Conservation (phyloP, 352 stramenopile species). For the Phytophthora quininea region DNA sequence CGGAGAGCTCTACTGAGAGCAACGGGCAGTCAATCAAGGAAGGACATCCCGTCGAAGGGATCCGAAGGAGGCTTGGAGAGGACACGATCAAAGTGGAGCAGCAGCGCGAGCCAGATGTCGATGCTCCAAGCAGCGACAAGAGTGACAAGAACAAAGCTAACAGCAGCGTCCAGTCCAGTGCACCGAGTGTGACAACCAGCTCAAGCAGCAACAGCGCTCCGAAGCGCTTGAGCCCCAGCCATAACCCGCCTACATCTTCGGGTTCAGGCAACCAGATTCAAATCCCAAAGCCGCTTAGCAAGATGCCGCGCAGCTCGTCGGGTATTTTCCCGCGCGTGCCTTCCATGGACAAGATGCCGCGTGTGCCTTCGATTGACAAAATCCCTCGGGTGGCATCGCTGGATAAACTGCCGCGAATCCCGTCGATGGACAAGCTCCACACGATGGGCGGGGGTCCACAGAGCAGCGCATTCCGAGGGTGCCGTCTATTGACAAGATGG, state of each 20-base stretch:
- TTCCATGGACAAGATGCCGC: constrained; percentile 74
- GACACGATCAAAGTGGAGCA: constrained; percentile 39
- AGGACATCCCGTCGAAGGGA: constrained; percentile 14
- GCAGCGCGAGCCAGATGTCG: constrained; percentile 29
- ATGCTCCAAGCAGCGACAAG: constrained; percentile 13
- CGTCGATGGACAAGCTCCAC: constrained; percentile 75
- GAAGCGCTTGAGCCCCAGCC: constrained; percentile 60
- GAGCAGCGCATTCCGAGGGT: constrained; percentile 62
- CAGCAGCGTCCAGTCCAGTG: constrained; percentile 18
- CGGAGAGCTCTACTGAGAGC: constrained; percentile 22
- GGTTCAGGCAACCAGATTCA: constrained; percentile 67
- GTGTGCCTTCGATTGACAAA: constrained; percentile 66
- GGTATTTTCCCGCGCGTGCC: constrained; percentile 81
- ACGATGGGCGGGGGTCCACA: constrained; percentile 37
- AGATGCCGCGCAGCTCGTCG: constrained; percentile 80
- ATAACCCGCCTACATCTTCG: constrained; percentile 33
- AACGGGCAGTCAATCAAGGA: constrained; percentile 23
- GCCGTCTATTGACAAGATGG: constrained; percentile 72
- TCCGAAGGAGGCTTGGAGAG: constrained; percentile 30
- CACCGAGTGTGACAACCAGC: constrained; percentile 14
- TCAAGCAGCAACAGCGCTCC: constrained; percentile 15
- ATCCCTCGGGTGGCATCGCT: constrained; percentile 72
- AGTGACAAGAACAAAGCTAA: constrained; percentile 2
- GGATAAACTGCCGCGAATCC: constrained; percentile 69
- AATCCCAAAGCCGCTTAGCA: constrained; percentile 76